A percentile compares a stretch with the other conserved stretches of the same genome.
These are phyloP conservation scores for Phytopythium vexans DNA, from an alignment of 352 stramenopile genomes.

Conservation along the genomic window DNA sequence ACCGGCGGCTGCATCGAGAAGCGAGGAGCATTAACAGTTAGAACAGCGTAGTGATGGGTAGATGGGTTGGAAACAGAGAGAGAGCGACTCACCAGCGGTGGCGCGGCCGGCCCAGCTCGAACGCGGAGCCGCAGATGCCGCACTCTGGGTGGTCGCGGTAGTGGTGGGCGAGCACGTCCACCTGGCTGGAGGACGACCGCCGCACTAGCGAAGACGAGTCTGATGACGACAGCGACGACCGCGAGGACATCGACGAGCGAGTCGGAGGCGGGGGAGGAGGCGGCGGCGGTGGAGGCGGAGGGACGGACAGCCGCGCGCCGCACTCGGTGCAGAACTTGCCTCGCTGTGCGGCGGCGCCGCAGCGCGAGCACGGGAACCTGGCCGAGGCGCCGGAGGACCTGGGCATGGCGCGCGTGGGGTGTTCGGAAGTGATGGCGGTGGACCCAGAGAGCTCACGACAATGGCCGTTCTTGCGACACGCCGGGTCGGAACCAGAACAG, in stretches of 20 bases:
- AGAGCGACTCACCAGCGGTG: conserved; percentile 52
- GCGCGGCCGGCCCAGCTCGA: conserved; percentile 58
- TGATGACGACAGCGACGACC: background rate
- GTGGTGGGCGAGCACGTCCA: background rate
- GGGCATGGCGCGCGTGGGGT: no score
- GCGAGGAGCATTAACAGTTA: background rate
- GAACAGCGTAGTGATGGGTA: background rate
- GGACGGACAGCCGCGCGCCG: background rate
- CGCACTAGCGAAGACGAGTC: background rate
- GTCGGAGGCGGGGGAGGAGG: background rate
- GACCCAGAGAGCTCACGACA: no score
- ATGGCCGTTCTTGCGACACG: no score
- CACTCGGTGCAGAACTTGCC: conserved; percentile 9
- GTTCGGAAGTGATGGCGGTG: no score
- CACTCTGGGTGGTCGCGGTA: conserved; percentile 67
- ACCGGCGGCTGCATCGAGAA: conserved; percentile 34
- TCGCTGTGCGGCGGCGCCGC: background rate
- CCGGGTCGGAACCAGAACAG: no score
- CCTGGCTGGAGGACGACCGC: background rate
- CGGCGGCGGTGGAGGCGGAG: background rate
- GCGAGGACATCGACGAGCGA: background rate
- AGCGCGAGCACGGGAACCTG: background rate
- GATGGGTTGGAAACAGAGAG: background rate
- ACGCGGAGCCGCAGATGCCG: conserved; percentile 54
- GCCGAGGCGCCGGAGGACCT: background rate